Evolutionary conservation across 2,329 filamentous ascomycete genomes (phyloP).

Genomic region (Monosporascus sp.): DNA sequence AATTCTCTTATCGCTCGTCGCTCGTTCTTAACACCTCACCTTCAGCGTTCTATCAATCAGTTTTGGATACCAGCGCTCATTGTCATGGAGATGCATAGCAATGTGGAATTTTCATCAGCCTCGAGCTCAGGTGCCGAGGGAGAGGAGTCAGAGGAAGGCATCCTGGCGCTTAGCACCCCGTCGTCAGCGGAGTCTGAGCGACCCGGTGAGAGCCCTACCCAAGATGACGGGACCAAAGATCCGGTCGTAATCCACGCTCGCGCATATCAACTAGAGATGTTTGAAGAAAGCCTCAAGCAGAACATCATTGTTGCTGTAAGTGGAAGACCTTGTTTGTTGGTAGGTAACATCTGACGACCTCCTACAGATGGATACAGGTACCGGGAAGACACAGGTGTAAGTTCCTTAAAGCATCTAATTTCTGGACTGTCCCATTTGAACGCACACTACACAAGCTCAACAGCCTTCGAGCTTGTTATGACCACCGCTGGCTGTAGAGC

Average conservation of each 20-base stretch:
- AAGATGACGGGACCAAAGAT: slow-evolving; percentile 12
- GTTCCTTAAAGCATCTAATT: slow-evolving; percentile 15
- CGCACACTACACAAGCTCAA: too few species aligned
- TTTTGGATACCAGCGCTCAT: too few species aligned
- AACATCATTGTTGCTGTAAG: slow-evolving; percentile 69
- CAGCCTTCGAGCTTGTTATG: too few species aligned
- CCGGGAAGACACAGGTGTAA: slow-evolving; percentile 73
- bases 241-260: slow-evolving; percentile 37
- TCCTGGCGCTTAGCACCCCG: neutral
- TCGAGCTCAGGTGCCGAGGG: slow-evolving; percentile 1
- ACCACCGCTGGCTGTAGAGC: too few species aligned
- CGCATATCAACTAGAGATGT: slow-evolving; percentile 72
- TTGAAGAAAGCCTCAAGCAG: slow-evolving; percentile 58
- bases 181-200: neutral
- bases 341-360: neutral
- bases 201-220: neutral
- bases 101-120: neutral
- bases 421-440: too few species aligned
- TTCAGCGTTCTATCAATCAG: too few species aligned
- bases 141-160: neutral
- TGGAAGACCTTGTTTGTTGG: slow-evolving; percentile 3
- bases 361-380: slow-evolving; percentile 68
- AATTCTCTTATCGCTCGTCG: too few species aligned
- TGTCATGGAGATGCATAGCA: neutral
- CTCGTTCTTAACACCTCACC: too few species aligned